Evolutionary conservation across 345 rosid species (phyloP).

Genomic region (Gossypium herbaceum): DNA sequence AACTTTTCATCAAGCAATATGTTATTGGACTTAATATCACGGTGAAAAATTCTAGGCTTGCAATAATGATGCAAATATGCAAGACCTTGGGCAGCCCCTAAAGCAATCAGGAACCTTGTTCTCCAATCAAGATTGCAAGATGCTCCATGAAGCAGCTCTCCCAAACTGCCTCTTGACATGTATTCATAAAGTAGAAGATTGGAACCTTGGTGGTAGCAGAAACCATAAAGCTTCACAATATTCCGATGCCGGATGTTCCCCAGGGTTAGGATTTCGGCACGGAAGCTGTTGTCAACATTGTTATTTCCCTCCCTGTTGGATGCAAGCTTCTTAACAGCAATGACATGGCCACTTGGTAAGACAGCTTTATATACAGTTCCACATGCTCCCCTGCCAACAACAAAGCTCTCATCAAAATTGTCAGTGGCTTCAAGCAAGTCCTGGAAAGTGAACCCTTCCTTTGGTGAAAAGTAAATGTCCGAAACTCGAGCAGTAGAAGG

Average conservation of each 20-base stretch:
- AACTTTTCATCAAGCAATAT: conserved; percentile 71
- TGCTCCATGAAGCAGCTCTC: conserved; percentile 65
- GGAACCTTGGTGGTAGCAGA: conserved; percentile 78
- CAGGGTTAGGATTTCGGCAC: conserved; percentile 72
- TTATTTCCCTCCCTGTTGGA: conserved; percentile 71
- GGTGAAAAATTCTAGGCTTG: conserved; percentile 82
- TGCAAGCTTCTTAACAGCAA: conserved; percentile 82
- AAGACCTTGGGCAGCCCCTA: conserved; percentile 81
- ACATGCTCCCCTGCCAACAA: conserved; percentile 84
- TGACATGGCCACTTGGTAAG: conserved; percentile 47
- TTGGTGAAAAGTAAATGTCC: conserved; percentile 72
- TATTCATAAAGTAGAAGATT: conserved; percentile 76
- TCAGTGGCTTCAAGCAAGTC: conserved; percentile 72
- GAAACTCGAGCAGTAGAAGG: conserved; percentile 30
- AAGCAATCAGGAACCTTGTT: conserved; percentile 68
- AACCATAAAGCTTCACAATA: conserved; percentile 90
- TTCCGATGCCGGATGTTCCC: conserved; percentile 85
- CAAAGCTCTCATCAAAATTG: conserved; percentile 64
- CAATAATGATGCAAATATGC: conserved; percentile 90
- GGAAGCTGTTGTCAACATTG: conserved; percentile 72
- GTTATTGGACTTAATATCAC: conserved; percentile 83
- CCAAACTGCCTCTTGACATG: conserved; percentile 70
- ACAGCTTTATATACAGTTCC: conserved; percentile 84
- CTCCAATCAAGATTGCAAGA: conserved; percentile 61
- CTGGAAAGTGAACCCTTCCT: conserved; percentile 72